Evolutionary conservation across 805 yeast species (phyloP).

Genomic region (Starmerella stigmatis): DNA sequence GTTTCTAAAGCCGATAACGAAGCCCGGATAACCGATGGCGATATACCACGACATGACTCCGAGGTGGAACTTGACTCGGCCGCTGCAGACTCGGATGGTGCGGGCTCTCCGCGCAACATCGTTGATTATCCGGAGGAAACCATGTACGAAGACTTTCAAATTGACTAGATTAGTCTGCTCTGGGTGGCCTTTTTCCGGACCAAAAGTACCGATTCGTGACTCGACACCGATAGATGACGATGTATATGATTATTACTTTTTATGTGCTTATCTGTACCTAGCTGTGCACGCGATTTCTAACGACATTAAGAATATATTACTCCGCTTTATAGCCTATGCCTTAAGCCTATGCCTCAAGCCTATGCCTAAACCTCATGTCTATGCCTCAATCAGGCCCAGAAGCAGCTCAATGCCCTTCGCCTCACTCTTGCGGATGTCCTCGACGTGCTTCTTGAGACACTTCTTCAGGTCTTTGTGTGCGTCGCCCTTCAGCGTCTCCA

Average conservation of each 20-base stretch:
- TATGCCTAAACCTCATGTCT: too few relatives aligned
- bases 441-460: constrained; percentile 37
- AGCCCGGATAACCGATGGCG: background rate
- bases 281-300: too few relatives aligned
- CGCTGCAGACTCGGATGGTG: background rate
- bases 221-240: constrained; percentile 1
- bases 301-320: too few relatives aligned
- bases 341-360: too few relatives aligned
- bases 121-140: constrained; percentile 15
- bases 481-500: constrained; percentile 48
- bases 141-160: constrained; percentile 17
- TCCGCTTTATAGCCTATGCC: too few relatives aligned
- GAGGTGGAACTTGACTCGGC: background rate
- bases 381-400: constrained; percentile 22
- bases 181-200: background rate
- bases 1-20: background rate
- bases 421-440: constrained; percentile 23
- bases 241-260: background rate
- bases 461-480: constrained; percentile 38
- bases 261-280: background rate
- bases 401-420: constrained; percentile 32
- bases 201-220: background rate
- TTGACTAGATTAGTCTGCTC: constrained; percentile 3
- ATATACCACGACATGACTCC: background rate
- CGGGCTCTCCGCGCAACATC: constrained; percentile 9